Evolutionary conservation across 2,329 filamentous ascomycete species (phyloP), one percentile per base, ranked within the genome.

Genomic region (Aspergillus sp.): DNA sequence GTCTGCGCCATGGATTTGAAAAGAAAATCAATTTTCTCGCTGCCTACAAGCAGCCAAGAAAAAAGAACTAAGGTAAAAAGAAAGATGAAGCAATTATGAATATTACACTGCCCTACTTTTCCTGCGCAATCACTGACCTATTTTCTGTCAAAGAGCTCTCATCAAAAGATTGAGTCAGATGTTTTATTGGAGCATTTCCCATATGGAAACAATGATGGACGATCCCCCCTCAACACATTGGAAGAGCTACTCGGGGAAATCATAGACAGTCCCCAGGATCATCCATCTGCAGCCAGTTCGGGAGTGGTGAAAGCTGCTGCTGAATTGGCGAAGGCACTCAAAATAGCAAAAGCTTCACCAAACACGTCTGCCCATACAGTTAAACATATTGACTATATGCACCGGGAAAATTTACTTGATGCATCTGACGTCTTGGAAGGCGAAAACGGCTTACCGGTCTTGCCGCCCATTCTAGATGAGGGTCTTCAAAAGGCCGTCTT

Each of bases 401-500:
- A 43, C 41, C 27, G 27, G 23, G 12, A 43, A 27, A 35, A 10
- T 41, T 13, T 41, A 38, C 39, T n/a, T 7, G 15, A 48, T 25
- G n/a, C 17, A 9, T 41, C 41, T 13, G 32, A n/a, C 15, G n/a
- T 17, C 25, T 15, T 19, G 33, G 9, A 38, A 12, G 5, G 27
- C 32, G 23, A 30, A 25, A 33, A 27, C 7, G 5, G 3, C 5
- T 43, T 59, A 4, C 65, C 67, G 4, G 25, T 45, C 2, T 68
- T 89, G 1, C 87, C 86, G 3, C 62, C 70, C 7, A 79, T 89
- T 44, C 60, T 74, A 5, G 78, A 89, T 53, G 69, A 75, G 0
- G 67, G 72, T 19, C 73, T 90, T 15, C 80, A 84, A 57, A 71
- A 69, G 22, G 78, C 82, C 13, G 80, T 82, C 9, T 85, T 90